phyloP scores from a whole-genome alignment of 2,329 filamentous ascomycete species.

The Venturia asperata region DNA sequence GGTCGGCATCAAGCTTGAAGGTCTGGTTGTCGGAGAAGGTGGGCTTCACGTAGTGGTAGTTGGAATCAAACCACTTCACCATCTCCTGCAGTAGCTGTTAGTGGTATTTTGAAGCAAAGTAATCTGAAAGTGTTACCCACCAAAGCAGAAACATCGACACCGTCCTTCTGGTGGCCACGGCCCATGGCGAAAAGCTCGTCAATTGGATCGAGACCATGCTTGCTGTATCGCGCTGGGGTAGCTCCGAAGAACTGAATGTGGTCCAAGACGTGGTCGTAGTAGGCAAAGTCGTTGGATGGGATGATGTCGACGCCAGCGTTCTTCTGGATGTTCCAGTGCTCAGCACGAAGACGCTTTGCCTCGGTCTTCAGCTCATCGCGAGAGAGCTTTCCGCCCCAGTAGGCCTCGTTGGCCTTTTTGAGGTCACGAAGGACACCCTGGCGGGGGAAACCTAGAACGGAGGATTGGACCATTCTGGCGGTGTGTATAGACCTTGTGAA shows the following conservation, averaged over 20 bases:
- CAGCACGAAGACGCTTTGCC: constrained; percentile 92
- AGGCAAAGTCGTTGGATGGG: constrained; percentile 98
- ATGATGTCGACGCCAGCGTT: constrained; percentile 95
- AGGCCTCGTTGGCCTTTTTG: constrained; percentile 99
- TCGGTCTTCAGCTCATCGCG: constrained; percentile 84
- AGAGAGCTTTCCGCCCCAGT: constrained; percentile 91
- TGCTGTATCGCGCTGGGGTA: constrained; percentile 87
- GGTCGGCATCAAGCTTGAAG: constrained; percentile 79
- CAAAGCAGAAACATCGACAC: constrained; percentile 84
- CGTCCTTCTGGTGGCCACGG: constrained; percentile 92
- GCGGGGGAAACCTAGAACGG: constrained; percentile 96
- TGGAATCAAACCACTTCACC: constrained; percentile 99
- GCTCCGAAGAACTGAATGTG: constrained; percentile 98
- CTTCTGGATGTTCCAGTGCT: constrained; percentile 99
- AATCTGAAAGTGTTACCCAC: constrained; percentile 33
- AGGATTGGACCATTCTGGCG: constrained; percentile 44
- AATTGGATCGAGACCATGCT: constrained; percentile 76
- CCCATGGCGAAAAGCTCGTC: constrained; percentile 99
- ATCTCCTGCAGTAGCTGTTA: constrained; percentile 59
- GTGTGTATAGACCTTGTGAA: constrained; percentile 4
- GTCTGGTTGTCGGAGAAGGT: constrained; percentile 94
- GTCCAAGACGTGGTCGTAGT: constrained; percentile 95
- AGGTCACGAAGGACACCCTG: constrained; percentile 98
- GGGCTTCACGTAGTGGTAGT: constrained; percentile 99
- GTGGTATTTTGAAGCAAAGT: not conserved